phyloP scores from a whole-genome alignment of 345 rosid species.

The Linum tenue region DNA sequence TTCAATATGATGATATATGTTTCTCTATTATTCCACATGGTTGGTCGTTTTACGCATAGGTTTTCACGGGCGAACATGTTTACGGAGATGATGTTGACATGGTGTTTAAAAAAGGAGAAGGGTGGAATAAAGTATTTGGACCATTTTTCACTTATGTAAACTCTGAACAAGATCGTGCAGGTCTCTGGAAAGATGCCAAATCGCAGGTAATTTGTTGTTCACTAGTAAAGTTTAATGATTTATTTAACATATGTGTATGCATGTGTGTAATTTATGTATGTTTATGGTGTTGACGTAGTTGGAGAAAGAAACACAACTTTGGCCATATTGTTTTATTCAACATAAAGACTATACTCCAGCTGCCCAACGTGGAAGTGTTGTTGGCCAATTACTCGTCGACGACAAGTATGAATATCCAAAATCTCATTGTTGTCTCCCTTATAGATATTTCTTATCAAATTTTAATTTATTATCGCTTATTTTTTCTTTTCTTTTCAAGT shows the following conservation, averaged over 20 bases:
- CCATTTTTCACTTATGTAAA: conserved; percentile 69
- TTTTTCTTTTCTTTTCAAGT: too few species aligned
- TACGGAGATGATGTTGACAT: conserved; percentile 56
- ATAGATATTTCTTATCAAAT: too few species aligned
- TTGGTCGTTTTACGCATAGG: conserved; percentile 26
- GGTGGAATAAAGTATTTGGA: conserved; percentile 81
- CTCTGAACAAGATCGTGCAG: conserved; percentile 20
- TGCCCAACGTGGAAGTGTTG: conserved; percentile 46
- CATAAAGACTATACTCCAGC: conserved; percentile 44
- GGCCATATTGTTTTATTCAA: conserved; percentile 58
- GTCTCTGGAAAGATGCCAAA: conserved; percentile 78
- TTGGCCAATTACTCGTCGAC: conserved; percentile 46
- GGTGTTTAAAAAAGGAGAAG: conserved; percentile 32
- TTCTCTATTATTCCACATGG: too few species aligned
- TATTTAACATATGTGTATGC: neutral
- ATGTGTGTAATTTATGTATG: neutral
- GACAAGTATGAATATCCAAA: conserved; percentile 33
- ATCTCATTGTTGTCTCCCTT: too few species aligned
- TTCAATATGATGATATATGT: too few species aligned
- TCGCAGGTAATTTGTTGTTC: conserved; percentile 33
- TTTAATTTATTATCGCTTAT: too few species aligned
- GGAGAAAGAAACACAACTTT: conserved; percentile 40
- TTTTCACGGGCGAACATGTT: conserved; percentile 80
- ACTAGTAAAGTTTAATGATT: neutral
- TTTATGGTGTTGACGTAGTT: conserved; percentile 25